Evolutionary conservation across 805 yeast genomes (phyloP), one percentile per base, ranked within the genome.

Genomic region (Kazachstania psychrophila): DNA sequence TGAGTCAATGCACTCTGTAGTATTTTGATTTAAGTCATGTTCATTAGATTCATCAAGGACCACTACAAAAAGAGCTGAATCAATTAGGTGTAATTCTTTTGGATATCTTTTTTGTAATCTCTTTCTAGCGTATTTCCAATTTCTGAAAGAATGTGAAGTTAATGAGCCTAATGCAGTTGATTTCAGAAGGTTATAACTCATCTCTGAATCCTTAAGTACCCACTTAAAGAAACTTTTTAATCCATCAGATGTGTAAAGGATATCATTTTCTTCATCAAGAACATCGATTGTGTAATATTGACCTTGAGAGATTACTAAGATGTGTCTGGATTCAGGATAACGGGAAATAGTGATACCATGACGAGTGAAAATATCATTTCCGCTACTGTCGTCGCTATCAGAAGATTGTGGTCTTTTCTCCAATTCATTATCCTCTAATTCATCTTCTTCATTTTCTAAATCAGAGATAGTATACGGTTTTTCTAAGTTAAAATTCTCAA

Each of bases 241-340:
- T 53, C 82, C 88, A 37, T 69, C 67, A 47, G 79, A 81, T 2
- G 76, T 69, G 56, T 84, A 67, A 19, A 83, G 61, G 36, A 84
- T 58, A 49, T 85, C 77, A 52, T 81, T 70, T 25, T 72, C 61
- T 14, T 68, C 68, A 56, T 82, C 88, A 45, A 87, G 65, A 1
- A 87, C 95, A 49, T 82, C 88, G 47, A 87, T 72, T 74, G 89
- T 81, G 58, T 86, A 87, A 58, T 83, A 85, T 56, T 85, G 95
- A 5, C 94, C 83, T 45, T 77, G 78, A 33, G 86, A 77, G 44
- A 85, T 62, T 22, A 87, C 79, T 13, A 84, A 70, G 28, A 87
- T 72, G 55, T 86, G 94, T 46, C 74, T 75, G 2, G 89, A 75
- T 16, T 71, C 64, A 7, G 68, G 53, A 52, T 76, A 84, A 2